phyloP scores from a whole-genome alignment of 75 land plant species.

The Selaginella moellendorffii region DNA sequence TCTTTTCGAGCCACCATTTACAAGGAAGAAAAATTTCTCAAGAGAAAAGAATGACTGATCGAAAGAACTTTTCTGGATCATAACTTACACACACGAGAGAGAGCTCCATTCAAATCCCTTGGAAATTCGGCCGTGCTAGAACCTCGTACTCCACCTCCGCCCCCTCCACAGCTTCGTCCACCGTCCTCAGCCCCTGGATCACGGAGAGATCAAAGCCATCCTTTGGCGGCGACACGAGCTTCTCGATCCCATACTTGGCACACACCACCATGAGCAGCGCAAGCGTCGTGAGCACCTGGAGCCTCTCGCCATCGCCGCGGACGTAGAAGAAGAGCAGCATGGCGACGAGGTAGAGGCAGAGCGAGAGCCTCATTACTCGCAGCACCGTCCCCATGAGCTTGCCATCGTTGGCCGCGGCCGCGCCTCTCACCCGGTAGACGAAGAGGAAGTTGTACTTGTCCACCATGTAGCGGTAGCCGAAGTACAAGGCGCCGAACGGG shows the following conservation, averaged over 20 bases:
- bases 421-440: slow-evolving; percentile 61
- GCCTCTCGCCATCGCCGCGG: slow-evolving; percentile 57
- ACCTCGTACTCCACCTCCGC: slow-evolving; percentile 56
- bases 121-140: slow-evolving; percentile 51
- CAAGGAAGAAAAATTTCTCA: too few species aligned
- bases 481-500: slow-evolving; percentile 67
- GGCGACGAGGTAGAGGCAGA: slow-evolving; percentile 53
- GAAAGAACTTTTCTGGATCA: too few species aligned
- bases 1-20: too few species aligned
- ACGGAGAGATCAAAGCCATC: slow-evolving; percentile 38
- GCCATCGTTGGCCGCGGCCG: slow-evolving; percentile 75
- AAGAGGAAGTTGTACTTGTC: slow-evolving; percentile 84
- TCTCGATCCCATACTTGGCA: slow-evolving; percentile 27
- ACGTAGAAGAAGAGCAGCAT: slow-evolving; percentile 77
- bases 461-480: slow-evolving; percentile 78
- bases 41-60: not conserved
- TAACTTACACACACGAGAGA: not conserved
- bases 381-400: slow-evolving; percentile 72
- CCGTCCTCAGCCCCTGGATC: slow-evolving; percentile 44
- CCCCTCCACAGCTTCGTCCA: slow-evolving; percentile 59
- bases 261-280: slow-evolving; percentile 35
- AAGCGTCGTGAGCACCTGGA: slow-evolving; percentile 62
- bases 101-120: slow-evolving; percentile 14
- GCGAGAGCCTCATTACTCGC: slow-evolving; percentile 57
- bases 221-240: slow-evolving; percentile 36